Conservation (phyloP, 192 early-diverging fungal genomes). For the Glomus cerebriforme region DNA sequence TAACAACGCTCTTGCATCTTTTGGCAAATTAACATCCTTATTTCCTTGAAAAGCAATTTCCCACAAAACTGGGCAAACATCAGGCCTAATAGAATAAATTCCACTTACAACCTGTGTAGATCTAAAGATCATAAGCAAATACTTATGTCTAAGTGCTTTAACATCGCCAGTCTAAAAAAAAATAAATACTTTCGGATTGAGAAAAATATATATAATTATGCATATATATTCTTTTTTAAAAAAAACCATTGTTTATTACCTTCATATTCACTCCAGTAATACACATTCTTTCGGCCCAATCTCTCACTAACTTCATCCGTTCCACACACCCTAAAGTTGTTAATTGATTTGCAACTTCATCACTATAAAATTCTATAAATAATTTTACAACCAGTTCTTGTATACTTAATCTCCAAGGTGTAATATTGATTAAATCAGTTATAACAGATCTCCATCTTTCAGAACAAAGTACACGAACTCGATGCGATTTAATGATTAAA, state of each 20-base stretch:
- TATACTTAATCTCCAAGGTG: conserved; percentile 18
- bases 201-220: background rate
- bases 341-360: background rate
- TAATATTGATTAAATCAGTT: background rate
- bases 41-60: background rate
- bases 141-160: background rate
- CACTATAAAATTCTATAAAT: conserved; percentile 10
- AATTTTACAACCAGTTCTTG: conserved; percentile 8
- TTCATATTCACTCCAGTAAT: background rate
- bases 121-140: background rate
- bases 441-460: conserved; percentile 7
- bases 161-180: background rate
- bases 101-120: background rate
- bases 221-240: too few species aligned
- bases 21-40: background rate
- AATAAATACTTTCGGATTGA: background rate
- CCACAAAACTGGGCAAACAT: background rate
- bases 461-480: conserved; percentile 11
- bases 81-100: background rate
- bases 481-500: conserved; percentile 3
- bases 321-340: background rate
- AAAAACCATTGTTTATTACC: background rate
- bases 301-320: background rate
- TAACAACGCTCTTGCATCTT: background rate
- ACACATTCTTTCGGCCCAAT: conserved; percentile 1